A percentile compares a stretch with the other conserved stretches of the same genome.
phyloP scores from a whole-genome alignment of 2,329 filamentous ascomycete genomes.

The Leptoxyphium fumago region DNA sequence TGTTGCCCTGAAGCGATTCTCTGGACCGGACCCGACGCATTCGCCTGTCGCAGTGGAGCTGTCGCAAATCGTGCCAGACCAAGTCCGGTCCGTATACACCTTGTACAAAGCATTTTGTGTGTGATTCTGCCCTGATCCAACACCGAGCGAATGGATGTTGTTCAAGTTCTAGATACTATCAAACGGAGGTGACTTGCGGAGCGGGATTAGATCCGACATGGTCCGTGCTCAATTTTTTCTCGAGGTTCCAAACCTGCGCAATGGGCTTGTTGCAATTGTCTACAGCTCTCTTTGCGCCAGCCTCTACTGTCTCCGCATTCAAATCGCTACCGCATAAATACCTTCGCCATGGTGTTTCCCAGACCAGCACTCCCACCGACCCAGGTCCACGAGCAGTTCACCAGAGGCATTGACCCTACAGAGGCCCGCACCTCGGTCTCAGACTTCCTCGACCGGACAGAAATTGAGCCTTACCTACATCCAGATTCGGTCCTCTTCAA shows the following conservation, averaged over 20 bases:
- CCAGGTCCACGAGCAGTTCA: slow-evolving; percentile 18
- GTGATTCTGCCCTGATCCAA: neutral
- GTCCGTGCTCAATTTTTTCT: neutral
- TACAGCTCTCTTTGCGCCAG: neutral
- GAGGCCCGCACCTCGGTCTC: slow-evolving; percentile 23
- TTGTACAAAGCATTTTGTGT: slow-evolving; percentile 7
- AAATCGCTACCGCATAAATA: neutral
- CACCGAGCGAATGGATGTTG: neutral
- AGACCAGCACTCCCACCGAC: slow-evolving; percentile 20
- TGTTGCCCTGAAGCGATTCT: neutral
- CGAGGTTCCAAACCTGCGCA: neutral
- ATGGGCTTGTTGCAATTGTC: no score
- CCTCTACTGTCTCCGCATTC: neutral
- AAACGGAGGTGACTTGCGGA: slow-evolving; percentile 1
- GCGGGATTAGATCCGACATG: neutral
- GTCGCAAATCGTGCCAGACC: neutral
- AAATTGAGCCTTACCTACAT: slow-evolving; percentile 30
- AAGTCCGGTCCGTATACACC: slow-evolving; percentile 6
- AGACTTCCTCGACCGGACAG: slow-evolving; percentile 26
- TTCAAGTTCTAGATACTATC: neutral
- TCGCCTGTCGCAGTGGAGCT: neutral
- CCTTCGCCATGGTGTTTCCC: slow-evolving; percentile 4
- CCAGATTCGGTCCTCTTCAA: slow-evolving; percentile 32
- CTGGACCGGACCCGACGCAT: neutral
- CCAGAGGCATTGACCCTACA: slow-evolving; percentile 14